Evolutionary conservation across 768 basidiomycete genomes (phyloP).

Genomic region (Tulasnella sp.): DNA sequence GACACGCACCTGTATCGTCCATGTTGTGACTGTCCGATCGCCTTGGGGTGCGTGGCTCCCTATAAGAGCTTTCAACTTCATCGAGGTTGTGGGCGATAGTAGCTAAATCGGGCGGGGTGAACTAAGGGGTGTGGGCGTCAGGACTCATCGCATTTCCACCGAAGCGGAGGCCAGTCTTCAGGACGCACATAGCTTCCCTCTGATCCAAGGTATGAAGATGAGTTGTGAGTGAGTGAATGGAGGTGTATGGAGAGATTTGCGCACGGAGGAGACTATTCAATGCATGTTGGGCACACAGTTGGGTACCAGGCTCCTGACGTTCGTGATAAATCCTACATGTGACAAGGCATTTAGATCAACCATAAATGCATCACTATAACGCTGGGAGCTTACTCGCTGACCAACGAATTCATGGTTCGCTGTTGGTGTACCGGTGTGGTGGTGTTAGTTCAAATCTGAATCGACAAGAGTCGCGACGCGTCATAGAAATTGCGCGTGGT

Average conservation of each 20-base stretch:
- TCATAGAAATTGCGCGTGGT: too few relatives aligned
- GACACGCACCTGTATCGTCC: slow-evolving; percentile 71
- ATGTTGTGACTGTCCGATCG: slow-evolving; percentile 54
- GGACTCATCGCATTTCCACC: too few relatives aligned
- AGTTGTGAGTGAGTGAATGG: background rate
- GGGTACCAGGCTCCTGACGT: slow-evolving; percentile 56
- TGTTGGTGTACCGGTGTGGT: too few relatives aligned
- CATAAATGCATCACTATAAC: background rate
- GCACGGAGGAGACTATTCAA: slow-evolving; percentile 67
- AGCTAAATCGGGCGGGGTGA: slow-evolving; percentile 67
- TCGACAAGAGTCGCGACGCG: too few relatives aligned
- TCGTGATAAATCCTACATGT: slow-evolving; percentile 6
- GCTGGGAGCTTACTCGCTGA: background rate
- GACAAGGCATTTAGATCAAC: background rate
- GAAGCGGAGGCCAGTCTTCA: background rate
- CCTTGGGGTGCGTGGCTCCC: slow-evolving; percentile 31
- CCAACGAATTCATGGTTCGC: background rate
- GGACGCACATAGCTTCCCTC: background rate
- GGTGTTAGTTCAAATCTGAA: too few relatives aligned
- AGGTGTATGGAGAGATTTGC: slow-evolving; percentile 22
- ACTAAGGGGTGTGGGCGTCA: slow-evolving; percentile 43
- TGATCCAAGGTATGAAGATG: background rate
- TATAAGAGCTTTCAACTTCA: slow-evolving; percentile 45
- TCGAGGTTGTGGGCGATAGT: slow-evolving; percentile 60
- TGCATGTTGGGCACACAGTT: slow-evolving; percentile 81